Base-by-base conservation (phyloP, 163 green algal species). In the Chlorella variabilis region DNA sequence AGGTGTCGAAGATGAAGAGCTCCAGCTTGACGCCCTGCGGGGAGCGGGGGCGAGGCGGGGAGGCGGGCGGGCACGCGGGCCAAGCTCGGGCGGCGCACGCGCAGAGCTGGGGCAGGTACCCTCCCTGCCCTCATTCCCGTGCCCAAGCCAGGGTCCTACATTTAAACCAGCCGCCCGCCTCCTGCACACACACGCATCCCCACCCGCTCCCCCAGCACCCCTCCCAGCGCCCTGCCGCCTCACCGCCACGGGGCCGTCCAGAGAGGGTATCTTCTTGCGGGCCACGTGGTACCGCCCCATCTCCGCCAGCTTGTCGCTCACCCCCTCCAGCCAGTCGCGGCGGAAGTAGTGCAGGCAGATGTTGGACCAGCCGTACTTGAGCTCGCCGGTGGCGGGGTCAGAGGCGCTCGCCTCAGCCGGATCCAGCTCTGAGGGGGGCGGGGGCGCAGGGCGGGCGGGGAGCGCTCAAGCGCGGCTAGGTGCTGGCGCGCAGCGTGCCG, bases 1-100 rank as follows among this genome's bases (percentile, higher is more conserved):
- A 98, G 27, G 91, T 90, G 88, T 99, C 96, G 83, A 99, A 99
- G 75, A 98, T 98, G 87, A 99, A 99, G 38, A 94, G 87, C 93
- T 99, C 96, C 78, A 99, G 87, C 88, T 99, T 99, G 27, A 98
- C 83, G 33, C 95, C 96, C 73, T 94, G 71, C 68, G 89, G 56
- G 42, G 39, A 13, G 54, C 34, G 34, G 23, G 34, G 23, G 5
- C 4, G n/a, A 23, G 68, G 68, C 42, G 42, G n/a, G 61, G 61
- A 69, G 61, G n/a, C 17, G 61, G 18, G 61, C 18, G 61, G 23
- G 20, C 54, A 63, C 54, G 34, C 45, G 15, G 45, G 45, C 45
- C 45, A 15, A 54, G 45, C 11, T 15, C 11, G 45, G 11, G 45
- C 15, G 45, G 45, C 45, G 15, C 11, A 15, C 45, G 45, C n/a